Evolutionary conservation across 169 alveolate species (phyloP), one percentile per base, ranked within the genome.

Genomic region (Cyclospora cayetanensis): DNA sequence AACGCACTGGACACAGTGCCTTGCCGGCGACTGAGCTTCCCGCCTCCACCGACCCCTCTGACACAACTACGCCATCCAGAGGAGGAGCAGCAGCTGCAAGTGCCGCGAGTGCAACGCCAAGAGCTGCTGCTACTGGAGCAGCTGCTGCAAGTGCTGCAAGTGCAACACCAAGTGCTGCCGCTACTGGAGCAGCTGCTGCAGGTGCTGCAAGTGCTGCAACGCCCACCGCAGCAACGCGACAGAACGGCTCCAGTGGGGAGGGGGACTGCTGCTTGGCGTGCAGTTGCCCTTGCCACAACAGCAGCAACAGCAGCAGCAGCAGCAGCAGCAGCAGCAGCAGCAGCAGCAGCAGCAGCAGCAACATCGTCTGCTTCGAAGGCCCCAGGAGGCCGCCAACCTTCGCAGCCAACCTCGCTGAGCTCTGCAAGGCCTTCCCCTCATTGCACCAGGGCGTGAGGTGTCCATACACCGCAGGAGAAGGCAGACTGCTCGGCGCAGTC

Each of bases 391-490:
- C 92, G 4, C 86, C 79, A 37, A 87, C 92, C 25, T 87, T 87
- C 34, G 92, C 79, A 25, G 31, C 74, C 41, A 87, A 87, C 31
- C 72, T 87, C 52, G 74, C 76, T 22, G 63, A 70, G 22, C 92
- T 87, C 42, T 87, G 86, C 77, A 77, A 87, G 76, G 92, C 79
- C 11, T 87, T 87, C 39, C 92, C 92, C 25, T 68, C 84, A 9
- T 55, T 87, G 1, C 92, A 87, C 53, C 85, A 87, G 50, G 92
- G 92, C 55, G 92, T 74, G n/a, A 43, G 92, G 35, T 53, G n/a
- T n/a, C n/a, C n/a, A n/a, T n/a, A n/a, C n/a, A n/a, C n/a, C n/a
- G n/a, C n/a, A n/a, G n/a, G n/a, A n/a, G n/a, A n/a, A n/a, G n/a
- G n/a, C n/a, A n/a, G n/a, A n/a, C n/a, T n/a, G n/a, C n/a, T n/a